phyloP scores from a whole-genome alignment of 345 rosid genomes.

The Salix exigua region DNA sequence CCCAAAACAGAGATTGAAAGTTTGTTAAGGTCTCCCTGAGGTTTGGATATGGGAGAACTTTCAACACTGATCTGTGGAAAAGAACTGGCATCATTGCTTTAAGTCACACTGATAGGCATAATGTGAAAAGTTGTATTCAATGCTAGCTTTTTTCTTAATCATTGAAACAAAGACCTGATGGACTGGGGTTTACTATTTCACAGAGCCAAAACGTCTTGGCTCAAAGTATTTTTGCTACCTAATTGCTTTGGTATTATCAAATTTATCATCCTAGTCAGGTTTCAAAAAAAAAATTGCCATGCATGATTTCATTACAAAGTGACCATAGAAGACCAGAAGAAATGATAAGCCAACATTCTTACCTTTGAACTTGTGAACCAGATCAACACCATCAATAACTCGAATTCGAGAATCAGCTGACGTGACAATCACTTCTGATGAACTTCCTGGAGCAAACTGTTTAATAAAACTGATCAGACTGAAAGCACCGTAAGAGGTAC shows the following conservation, averaged over 20 bases:
- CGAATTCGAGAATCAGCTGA: constrained; percentile 93
- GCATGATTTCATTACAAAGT: not conserved
- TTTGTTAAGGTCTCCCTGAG: not conserved
- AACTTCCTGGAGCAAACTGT: constrained; percentile 92
- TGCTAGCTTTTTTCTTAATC: constrained; percentile 1
- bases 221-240: not conserved
- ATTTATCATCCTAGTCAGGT: not conserved
- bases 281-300: not conserved
- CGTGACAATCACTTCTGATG: constrained; percentile 87
- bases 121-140: not conserved
- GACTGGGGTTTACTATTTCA: not conserved
- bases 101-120: not conserved
- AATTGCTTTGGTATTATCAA: not conserved
- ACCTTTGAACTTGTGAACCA: constrained; percentile 93
- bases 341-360: constrained; percentile 13
- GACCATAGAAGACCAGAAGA: not conserved
- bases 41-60: not conserved
- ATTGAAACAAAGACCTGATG: not conserved
- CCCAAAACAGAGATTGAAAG: not conserved
- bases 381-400: constrained; percentile 71
- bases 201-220: not conserved
- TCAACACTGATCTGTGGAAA: not conserved
- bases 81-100: not conserved
- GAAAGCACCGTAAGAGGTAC: constrained; percentile 14
- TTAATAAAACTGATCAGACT: constrained; percentile 24